These are phyloP conservation scores for Cyberlindnera mycetangii DNA, from an alignment of 805 yeast species.

Conservation along the genomic window DNA sequence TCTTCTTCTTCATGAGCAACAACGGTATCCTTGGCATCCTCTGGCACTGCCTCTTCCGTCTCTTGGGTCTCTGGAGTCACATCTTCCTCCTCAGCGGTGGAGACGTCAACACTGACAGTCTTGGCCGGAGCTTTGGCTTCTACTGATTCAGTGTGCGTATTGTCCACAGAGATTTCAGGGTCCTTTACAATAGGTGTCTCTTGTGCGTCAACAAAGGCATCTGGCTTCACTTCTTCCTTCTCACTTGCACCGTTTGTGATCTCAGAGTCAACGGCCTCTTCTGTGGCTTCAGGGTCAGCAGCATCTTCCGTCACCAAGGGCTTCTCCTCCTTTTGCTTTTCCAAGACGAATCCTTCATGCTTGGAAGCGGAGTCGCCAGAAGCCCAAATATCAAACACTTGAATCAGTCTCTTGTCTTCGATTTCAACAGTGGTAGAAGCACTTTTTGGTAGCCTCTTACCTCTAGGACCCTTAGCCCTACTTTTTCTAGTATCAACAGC, in stretches of 20 bases:
- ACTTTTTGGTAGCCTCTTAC: constrained; percentile 63
- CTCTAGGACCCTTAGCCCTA: constrained; percentile 72
- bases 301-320: too few relatives aligned
- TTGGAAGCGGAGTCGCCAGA: constrained; percentile 14
- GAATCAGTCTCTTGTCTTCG: constrained; percentile 25
- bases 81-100: neutral
- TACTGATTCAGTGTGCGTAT: too few relatives aligned
- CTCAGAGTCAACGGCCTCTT: constrained; percentile 1
- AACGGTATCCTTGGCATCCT: neutral
- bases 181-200: too few relatives aligned
- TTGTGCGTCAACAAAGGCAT: too few relatives aligned
- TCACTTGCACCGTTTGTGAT: too few relatives aligned
- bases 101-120: too few relatives aligned
- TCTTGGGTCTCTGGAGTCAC: neutral
- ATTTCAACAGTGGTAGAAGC: constrained; percentile 34
- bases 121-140: too few relatives aligned
- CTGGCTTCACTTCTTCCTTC: too few relatives aligned
- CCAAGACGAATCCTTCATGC: constrained; percentile 7
- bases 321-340: neutral
- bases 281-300: neutral
- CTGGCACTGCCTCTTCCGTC: neutral
- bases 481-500: constrained; percentile 39
- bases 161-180: too few relatives aligned
- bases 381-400: constrained; percentile 22
- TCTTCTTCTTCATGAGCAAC: neutral